Evolutionary conservation across 2,329 filamentous ascomycete genomes (phyloP).

Genomic region (Penicillium glabrum): DNA sequence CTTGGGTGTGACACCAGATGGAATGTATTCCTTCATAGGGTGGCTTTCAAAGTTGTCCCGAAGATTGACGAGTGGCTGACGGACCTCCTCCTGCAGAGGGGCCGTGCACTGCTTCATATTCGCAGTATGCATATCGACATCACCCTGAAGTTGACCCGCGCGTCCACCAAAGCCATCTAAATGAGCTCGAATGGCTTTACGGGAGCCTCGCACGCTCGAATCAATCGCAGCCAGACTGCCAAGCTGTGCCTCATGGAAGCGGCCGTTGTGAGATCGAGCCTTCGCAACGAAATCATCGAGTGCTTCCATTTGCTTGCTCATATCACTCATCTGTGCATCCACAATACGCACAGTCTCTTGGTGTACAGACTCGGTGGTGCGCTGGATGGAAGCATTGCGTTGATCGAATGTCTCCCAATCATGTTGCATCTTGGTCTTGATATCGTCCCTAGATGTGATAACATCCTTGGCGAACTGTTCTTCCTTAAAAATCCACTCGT

Average conservation of each 20-base stretch:
- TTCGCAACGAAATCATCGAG: conserved; percentile 87
- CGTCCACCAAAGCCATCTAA: conserved; percentile 68
- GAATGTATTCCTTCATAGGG: conserved; percentile 73
- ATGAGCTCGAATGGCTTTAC: conserved; percentile 68
- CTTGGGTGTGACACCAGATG: conserved; percentile 83
- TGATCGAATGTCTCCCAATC: conserved; percentile 83
- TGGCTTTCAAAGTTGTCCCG: conserved; percentile 66
- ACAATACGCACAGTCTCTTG: conserved; percentile 88
- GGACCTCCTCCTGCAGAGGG: conserved; percentile 59
- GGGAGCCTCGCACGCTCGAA: conserved; percentile 69
- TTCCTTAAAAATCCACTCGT: conserved; percentile 70
- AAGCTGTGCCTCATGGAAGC: conserved; percentile 70
- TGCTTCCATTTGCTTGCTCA: conserved; percentile 83
- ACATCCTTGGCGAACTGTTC: conserved; percentile 69
- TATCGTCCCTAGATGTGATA: conserved; percentile 68
- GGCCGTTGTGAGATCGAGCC: conserved; percentile 76
- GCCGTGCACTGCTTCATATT: conserved; percentile 62
- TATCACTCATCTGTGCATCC: conserved; percentile 81
- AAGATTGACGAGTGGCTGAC: conserved; percentile 69
- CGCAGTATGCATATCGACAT: conserved; percentile 62
- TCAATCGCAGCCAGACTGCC: conserved; percentile 67
- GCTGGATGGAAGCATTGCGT: conserved; percentile 79
- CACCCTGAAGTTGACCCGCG: conserved; percentile 66
- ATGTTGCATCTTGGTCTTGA: conserved; percentile 80
- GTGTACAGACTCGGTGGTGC: conserved; percentile 82